These are phyloP conservation scores for Theileria equi DNA, from an alignment of 169 alveolate species.

Conservation along the genomic window DNA sequence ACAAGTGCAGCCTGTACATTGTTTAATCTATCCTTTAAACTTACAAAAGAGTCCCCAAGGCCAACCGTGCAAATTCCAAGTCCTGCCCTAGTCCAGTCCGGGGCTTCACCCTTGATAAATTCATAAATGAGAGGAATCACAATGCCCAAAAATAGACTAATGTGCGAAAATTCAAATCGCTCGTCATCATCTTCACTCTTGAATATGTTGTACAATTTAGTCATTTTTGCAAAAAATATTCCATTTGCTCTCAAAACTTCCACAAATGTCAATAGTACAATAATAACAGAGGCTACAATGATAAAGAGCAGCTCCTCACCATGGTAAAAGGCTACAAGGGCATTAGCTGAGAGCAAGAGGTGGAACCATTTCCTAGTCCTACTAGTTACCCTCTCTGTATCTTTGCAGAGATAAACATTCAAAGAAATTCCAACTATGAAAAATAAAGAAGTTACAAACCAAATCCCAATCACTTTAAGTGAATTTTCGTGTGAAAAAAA, in stretches of 20 bases:
- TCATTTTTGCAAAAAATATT: neutral
- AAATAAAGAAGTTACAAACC: too few species aligned
- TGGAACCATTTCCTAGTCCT: conserved; percentile 31
- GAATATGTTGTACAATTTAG: neutral
- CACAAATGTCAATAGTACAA: neutral
- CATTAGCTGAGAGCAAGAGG: conserved; percentile 12
- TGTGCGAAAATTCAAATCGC: conserved; percentile 1
- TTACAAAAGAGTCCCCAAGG: conserved; percentile 36
- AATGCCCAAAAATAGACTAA: conserved; percentile 6
- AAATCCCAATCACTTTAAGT: too few species aligned
- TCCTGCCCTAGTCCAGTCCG: conserved; percentile 22
- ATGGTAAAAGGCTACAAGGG: conserved; percentile 12
- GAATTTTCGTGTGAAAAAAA: too few species aligned
- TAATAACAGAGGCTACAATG: neutral
- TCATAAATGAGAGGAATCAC: conserved; percentile 16
- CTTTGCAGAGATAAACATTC: too few species aligned
- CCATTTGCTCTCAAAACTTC: conserved; percentile 42
- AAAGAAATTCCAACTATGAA: too few species aligned
- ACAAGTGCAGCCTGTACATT: conserved; percentile 30
- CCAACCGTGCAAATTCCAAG: conserved; percentile 39
- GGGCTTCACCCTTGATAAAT: neutral
- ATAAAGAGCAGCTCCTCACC: conserved; percentile 33
- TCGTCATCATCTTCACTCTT: conserved; percentile 7
- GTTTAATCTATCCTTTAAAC: neutral
- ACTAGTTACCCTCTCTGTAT: neutral